These are phyloP conservation scores for Triangularia setosa DNA, from an alignment of 2,329 filamentous ascomycete genomes.

Conservation along the genomic window DNA sequence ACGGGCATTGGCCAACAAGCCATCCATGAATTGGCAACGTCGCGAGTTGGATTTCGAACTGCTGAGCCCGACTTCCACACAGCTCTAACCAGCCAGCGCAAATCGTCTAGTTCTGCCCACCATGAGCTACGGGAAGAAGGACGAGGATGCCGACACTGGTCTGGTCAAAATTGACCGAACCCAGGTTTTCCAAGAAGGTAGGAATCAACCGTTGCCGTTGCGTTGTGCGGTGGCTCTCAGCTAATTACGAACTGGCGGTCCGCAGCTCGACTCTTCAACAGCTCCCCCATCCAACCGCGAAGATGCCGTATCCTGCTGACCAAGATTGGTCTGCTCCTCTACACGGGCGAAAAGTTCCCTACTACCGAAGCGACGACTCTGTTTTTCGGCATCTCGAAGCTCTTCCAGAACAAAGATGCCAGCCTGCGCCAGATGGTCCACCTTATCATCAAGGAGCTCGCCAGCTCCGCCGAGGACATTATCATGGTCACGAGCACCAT, in stretches of 20 bases:
- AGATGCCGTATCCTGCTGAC: slow-evolving; percentile 96
- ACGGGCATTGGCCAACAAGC: slow-evolving; percentile 10
- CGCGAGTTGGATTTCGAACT: slow-evolving; percentile 26
- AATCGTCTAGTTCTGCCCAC: slow-evolving; percentile 38
- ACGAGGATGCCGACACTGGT: slow-evolving; percentile 91
- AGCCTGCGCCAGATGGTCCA: slow-evolving; percentile 98
- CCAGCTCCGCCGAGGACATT: slow-evolving; percentile 92
- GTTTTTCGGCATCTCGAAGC: slow-evolving; percentile 98
- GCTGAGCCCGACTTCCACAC: slow-evolving; percentile 20
- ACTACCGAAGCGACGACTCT: slow-evolving; percentile 96
- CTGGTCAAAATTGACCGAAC: slow-evolving; percentile 97
- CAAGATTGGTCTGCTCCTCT: slow-evolving; percentile 93
- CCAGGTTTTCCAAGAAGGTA: slow-evolving; percentile 98
- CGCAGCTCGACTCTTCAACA: slow-evolving; percentile 93
- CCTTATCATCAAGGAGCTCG: slow-evolving; percentile 95
- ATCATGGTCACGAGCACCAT: slow-evolving; percentile 99
- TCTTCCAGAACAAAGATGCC: slow-evolving; percentile 99
- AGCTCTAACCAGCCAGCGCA: slow-evolving; percentile 20
- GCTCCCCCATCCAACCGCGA: slow-evolving; percentile 91
- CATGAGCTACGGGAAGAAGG: slow-evolving; percentile 99
- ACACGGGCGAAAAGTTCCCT: slow-evolving; percentile 95
- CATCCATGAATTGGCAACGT: slow-evolving; percentile 30
- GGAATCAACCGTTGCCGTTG: slow-evolving; percentile 26
- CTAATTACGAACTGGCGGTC: slow-evolving; percentile 15
- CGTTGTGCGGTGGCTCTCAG: slow-evolving; percentile 7